Evolutionary conservation across 2,329 filamentous ascomycete genomes (phyloP), one percentile per base, ranked within the genome.

Genomic region (Colletotrichum sp.): DNA sequence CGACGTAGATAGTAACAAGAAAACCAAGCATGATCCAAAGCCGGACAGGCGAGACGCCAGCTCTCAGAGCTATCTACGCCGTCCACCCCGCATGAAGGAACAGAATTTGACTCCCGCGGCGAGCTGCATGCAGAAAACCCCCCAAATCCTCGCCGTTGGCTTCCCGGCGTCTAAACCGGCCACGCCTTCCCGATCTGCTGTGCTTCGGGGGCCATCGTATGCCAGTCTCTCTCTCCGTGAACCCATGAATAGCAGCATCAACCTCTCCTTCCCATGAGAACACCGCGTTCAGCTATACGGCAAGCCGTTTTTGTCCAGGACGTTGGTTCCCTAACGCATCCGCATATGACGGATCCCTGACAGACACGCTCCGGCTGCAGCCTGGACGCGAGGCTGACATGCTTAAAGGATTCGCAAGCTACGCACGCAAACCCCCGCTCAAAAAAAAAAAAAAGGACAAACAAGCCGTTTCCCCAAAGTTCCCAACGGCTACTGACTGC

Each of bases 371-470:
- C 4, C 44, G n/a, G 59, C 28, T 34, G 59, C 59, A 61, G 59
- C 59, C 59, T 61, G n/a, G 25, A 19, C 27, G 59, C 59, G 59
- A 61, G 59, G 28, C 59, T 61, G 59, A 59, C 22, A 3, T 28
- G 55, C 55, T 59, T 19, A 8, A 61, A 61, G 59, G 59, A 52
- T 52, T 22, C 27, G 6, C 28, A 32, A 61, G 28, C 19, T 27
- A n/a, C 27, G 12, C 22, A n/a, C 25, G 12, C 52, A 15, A 25
- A 0, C 8, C 1, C 36, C 0, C 34, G 34, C 34, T 0, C 34
- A 0, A 2, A 1, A 39, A 39, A 39, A 1, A 0, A 2, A 1
- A 39, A 39, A 39, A 1, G 0, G 36, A 39, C 25, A 60, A 48
- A 60, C 27, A 30, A 30, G 30, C 5, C 28, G 19, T n/a, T 7